Evolutionary conservation across 768 basidiomycete species (phyloP).

Genomic region (Scleroderma citrinum): DNA sequence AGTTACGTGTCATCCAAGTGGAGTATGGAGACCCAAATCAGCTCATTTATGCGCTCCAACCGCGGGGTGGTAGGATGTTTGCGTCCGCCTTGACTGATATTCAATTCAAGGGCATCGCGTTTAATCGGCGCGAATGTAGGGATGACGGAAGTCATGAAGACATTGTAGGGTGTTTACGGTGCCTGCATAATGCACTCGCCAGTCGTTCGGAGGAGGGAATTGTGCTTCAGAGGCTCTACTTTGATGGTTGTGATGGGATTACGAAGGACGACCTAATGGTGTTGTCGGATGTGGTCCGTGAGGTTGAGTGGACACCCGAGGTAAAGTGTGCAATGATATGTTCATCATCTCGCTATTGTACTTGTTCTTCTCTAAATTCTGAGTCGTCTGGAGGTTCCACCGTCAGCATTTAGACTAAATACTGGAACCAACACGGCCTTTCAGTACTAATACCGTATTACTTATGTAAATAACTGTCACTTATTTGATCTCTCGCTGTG

Average conservation of each 20-base stretch:
- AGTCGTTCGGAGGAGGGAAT: constrained; percentile 7
- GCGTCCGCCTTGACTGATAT: constrained; percentile 12
- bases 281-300: constrained; percentile 5
- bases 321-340: too few species aligned
- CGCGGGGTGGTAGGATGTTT: constrained; percentile 3
- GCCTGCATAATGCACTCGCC: constrained; percentile 14
- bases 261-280: neutral
- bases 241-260: constrained; percentile 10
- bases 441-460: too few species aligned
- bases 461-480: too few species aligned
- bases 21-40: constrained; percentile 5
- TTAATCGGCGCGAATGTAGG: constrained; percentile 1
- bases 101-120: constrained; percentile 5
- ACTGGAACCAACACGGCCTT: too few species aligned
- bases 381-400: too few species aligned
- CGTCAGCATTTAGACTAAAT: too few species aligned
- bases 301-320: constrained; percentile 12
- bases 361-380: too few species aligned
- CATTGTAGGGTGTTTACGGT: constrained; percentile 3
- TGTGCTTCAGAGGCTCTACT: constrained; percentile 8
- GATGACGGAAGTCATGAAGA: neutral
- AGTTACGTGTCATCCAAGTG: constrained; percentile 10
- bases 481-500: too few species aligned
- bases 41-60: constrained; percentile 6
- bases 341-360: too few species aligned